Evolutionary conservation across 495 filamentous ascomycete species (phyloP).

Genomic region (Penicillium bovifimosum): DNA sequence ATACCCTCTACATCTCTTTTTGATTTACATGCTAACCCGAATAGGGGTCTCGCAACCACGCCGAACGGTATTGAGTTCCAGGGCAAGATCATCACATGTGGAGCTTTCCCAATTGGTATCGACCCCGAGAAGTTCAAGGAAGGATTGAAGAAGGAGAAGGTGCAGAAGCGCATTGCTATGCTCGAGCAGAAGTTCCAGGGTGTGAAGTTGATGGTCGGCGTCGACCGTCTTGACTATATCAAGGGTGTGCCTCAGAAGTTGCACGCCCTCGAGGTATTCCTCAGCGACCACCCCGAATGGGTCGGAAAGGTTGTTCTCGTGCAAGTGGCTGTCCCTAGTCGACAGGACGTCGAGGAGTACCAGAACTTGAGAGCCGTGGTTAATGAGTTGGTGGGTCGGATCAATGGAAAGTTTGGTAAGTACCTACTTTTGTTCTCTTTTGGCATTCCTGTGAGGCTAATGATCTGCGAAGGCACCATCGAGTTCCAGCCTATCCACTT

Average conservation of each 20-base stretch:
- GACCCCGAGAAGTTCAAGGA: constrained; percentile 94
- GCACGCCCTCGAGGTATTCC: constrained; percentile 90
- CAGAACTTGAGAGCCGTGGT: constrained; percentile 91
- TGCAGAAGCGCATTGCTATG: constrained; percentile 79
- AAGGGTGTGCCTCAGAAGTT: constrained; percentile 97
- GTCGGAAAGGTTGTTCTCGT: constrained; percentile 97
- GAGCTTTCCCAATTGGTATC: constrained; percentile 95
- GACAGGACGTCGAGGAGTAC: constrained; percentile 96
- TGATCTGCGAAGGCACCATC: constrained; percentile 57
- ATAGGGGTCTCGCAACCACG: constrained; percentile 67
- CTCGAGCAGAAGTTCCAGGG: constrained; percentile 90
- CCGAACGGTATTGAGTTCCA: constrained; percentile 86
- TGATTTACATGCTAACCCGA: constrained; percentile 5
- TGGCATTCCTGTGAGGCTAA: constrained; percentile 13
- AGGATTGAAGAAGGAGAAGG: constrained; percentile 73
- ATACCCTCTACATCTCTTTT: background rate
- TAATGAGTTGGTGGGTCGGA: constrained; percentile 90
- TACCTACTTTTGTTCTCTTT: background rate
- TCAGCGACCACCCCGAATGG: constrained; percentile 96
- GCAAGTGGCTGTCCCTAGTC: constrained; percentile 89
- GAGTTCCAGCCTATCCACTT: constrained; percentile 99
- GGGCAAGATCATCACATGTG: constrained; percentile 76
- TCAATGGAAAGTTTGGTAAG: constrained; percentile 86
- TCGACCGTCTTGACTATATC: constrained; percentile 95
- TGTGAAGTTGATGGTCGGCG: constrained; percentile 92